A percentile compares a stretch with the other conserved stretches of the same genome.
phyloP scores from a whole-genome alignment of 768 basidiomycete species.

The Solioccasus polychromus region DNA sequence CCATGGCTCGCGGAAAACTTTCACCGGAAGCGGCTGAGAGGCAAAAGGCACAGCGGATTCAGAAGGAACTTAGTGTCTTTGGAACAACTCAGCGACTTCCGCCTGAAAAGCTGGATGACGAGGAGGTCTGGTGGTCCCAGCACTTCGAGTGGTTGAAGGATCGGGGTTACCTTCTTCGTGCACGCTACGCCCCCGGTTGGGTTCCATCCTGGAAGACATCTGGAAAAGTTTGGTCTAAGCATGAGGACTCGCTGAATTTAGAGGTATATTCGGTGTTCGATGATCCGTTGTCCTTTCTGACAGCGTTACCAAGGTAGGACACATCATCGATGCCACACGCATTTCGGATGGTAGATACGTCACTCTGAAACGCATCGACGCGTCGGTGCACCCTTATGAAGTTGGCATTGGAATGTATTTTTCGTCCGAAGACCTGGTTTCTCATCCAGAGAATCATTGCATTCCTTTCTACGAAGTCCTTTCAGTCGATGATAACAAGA shows the following conservation, averaged over 20 bases:
- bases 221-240: not conserved
- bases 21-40: not conserved
- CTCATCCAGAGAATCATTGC: slow-evolving; percentile 32
- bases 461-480: slow-evolving; percentile 30
- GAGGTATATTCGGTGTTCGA: slow-evolving; percentile 8
- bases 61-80: slow-evolving; percentile 3
- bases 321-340: slow-evolving; percentile 29
- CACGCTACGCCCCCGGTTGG: slow-evolving; percentile 11
- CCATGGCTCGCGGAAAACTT: slow-evolving; percentile 2
- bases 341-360: slow-evolving; percentile 26
- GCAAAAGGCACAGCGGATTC: not conserved
- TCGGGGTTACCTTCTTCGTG: slow-evolving; percentile 7
- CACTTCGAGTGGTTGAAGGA: slow-evolving; percentile 3
- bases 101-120: not conserved
- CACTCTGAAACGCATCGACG: slow-evolving; percentile 26
- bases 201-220: slow-evolving; percentile 7
- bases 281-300: not conserved
- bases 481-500: not conserved
- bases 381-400: slow-evolving; percentile 22
- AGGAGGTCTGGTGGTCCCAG: slow-evolving; percentile 2
- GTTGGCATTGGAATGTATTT: slow-evolving; percentile 28
- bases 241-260: not conserved
- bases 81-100: slow-evolving; percentile 2
- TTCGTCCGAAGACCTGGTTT: not conserved
- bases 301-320: not conserved